Conservation (phyloP, 805 yeast species). For the Candida ipomoeae region DNA sequence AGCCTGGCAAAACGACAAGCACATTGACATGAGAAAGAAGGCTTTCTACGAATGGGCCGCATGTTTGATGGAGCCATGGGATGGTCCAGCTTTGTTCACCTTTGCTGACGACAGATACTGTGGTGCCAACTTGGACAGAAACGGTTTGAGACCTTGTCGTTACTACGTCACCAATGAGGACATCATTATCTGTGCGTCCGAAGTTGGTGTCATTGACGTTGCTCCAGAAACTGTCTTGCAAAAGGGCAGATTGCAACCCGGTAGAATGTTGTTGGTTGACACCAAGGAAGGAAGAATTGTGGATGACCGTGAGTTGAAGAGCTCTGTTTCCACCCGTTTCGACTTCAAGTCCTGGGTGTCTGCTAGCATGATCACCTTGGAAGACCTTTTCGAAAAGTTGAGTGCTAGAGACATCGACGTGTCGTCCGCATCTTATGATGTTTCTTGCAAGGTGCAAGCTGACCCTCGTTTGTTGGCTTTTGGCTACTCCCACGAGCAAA, state of each 20-base stretch:
- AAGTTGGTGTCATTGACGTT: conserved; percentile 93
- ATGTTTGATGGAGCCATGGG: conserved; percentile 99
- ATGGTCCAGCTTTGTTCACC: conserved; percentile 96
- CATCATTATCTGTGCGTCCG: conserved; percentile 95
- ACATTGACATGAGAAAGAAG: conserved; percentile 85
- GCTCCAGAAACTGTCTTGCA: conserved; percentile 76
- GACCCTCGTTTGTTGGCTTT: conserved; percentile 83
- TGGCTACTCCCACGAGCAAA: conserved; percentile 94
- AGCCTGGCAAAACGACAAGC: conserved; percentile 88
- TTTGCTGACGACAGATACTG: conserved; percentile 97
- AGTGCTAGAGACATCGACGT: conserved; percentile 32
- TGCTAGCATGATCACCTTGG: conserved; percentile 80
- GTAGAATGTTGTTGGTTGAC: conserved; percentile 92
- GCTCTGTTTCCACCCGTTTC: conserved; percentile 69
- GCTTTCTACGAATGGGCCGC: conserved; percentile 99
- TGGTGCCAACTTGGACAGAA: conserved; percentile 97
- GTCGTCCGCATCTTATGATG: conserved; percentile 14
- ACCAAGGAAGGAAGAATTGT: conserved; percentile 90
- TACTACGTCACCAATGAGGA: conserved; percentile 93
- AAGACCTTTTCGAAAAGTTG: conserved; percentile 65
- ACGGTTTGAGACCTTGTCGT: conserved; percentile 97
- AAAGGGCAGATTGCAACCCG: conserved; percentile 94
- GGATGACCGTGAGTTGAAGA: conserved; percentile 86
- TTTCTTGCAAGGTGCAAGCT: conserved; percentile 50
- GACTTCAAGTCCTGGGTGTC: conserved; percentile 94